phyloP scores from a whole-genome alignment of 352 stramenopile genomes.

The Globisporangium nunn region DNA sequence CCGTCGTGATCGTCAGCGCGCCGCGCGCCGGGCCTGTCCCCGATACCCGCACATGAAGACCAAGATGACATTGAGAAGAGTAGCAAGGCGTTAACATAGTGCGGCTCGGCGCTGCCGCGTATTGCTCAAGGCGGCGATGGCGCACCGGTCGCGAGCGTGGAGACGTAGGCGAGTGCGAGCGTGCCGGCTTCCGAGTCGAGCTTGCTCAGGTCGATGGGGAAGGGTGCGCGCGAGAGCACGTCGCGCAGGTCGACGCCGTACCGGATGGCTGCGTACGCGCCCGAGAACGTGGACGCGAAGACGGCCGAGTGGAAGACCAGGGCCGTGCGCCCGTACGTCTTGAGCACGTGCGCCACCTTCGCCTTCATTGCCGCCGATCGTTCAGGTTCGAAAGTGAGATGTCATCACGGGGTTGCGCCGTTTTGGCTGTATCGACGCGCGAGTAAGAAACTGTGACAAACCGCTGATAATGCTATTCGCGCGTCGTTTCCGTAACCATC shows the following conservation, averaged over 20 bases:
- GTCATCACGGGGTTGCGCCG: neutral
- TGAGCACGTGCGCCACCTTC: constrained; percentile 68
- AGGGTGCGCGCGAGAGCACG: constrained; percentile 48
- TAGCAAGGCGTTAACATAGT: neutral
- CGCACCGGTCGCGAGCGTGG: constrained; percentile 72
- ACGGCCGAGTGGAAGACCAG: constrained; percentile 90
- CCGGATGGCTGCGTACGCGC: constrained; percentile 63
- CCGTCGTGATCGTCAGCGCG: constrained; percentile 64
- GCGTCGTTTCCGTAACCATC: neutral
- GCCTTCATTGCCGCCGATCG: constrained; percentile 33
- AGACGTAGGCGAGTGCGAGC: constrained; percentile 89
- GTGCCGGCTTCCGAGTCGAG: constrained; percentile 63
- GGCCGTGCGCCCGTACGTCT: constrained; percentile 93
- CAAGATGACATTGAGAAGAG: neutral
- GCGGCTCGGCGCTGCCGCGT: neutral
- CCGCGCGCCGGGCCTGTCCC: constrained; percentile 50
- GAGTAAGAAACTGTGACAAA: neutral
- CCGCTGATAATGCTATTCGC: neutral
- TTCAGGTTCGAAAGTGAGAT: neutral
- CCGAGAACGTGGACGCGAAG: constrained; percentile 93
- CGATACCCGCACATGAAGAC: neutral
- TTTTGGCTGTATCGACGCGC: neutral
- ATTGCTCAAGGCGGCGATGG: neutral
- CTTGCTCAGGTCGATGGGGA: constrained; percentile 53
- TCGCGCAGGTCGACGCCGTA: constrained; percentile 58